Evolutionary conservation across 352 stramenopile genomes (phyloP).

Genomic region (Albugo candida): DNA sequence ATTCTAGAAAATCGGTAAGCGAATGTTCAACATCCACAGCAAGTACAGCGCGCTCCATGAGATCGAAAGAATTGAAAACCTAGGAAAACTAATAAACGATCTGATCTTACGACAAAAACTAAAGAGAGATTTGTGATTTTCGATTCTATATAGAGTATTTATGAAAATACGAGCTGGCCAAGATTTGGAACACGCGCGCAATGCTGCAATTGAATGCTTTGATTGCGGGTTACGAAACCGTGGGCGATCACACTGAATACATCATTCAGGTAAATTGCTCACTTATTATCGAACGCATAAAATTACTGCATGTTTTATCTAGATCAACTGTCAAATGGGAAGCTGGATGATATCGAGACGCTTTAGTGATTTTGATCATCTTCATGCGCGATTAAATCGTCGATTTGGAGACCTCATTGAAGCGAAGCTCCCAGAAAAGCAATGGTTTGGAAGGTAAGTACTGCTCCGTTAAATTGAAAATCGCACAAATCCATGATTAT

Average conservation of each 20-base stretch:
- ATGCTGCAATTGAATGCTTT: slow-evolving; percentile 62
- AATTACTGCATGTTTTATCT: neutral
- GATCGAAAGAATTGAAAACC: neutral
- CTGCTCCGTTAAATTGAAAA: too few relatives aligned
- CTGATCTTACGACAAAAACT: too few relatives aligned
- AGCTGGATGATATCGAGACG: slow-evolving; percentile 65
- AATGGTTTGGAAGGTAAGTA: slow-evolving; percentile 70
- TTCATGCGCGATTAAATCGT: slow-evolving; percentile 51
- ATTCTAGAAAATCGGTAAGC: slow-evolving; percentile 23
- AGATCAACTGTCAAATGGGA: slow-evolving; percentile 72
- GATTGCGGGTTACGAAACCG: slow-evolving; percentile 63
- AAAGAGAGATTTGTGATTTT: slow-evolving; percentile 1
- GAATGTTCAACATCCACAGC: slow-evolving; percentile 48
- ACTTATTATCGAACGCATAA: neutral
- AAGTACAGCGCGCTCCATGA: slow-evolving; percentile 22
- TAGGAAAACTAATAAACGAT: neutral
- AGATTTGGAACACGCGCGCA: slow-evolving; percentile 13
- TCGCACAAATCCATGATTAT: slow-evolving; percentile 1
- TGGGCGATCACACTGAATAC: slow-evolving; percentile 76
- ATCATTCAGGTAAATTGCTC: slow-evolving; percentile 26
- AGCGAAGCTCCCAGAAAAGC: slow-evolving; percentile 50
- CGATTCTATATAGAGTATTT: neutral
- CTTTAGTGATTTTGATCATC: slow-evolving; percentile 78
- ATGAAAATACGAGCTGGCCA: neutral
- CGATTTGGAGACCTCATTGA: slow-evolving; percentile 58